Evolutionary conservation across 225 moss, liverwort and hornwort genomes (phyloP).

Genomic region (Climacium dendroides): DNA sequence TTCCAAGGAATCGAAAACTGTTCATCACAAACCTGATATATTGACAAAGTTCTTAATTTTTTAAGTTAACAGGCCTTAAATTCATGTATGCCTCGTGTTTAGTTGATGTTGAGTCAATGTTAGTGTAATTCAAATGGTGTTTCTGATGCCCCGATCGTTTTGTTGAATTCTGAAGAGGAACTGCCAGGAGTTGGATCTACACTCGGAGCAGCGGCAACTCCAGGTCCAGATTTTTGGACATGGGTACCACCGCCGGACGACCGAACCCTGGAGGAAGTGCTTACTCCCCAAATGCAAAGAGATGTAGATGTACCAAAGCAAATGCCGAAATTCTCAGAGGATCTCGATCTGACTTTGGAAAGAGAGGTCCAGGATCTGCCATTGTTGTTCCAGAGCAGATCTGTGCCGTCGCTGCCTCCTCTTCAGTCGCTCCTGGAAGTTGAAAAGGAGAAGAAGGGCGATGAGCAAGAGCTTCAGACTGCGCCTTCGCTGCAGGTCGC

Average conservation of each 20-base stretch:
- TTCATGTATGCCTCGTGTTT: background rate
- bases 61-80: background rate
- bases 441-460: conserved; percentile 27
- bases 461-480: conserved; percentile 21
- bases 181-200: conserved; percentile 25
- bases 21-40: background rate
- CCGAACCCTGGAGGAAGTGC: conserved; percentile 8
- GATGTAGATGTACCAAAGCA: conserved; percentile 14
- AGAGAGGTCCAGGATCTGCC: conserved; percentile 37
- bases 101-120: background rate
- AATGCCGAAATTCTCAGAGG: conserved; percentile 27
- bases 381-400: conserved; percentile 59
- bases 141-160: background rate
- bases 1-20: background rate
- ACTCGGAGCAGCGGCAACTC: conserved; percentile 50
- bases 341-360: conserved; percentile 40
- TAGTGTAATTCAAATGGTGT: background rate
- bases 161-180: conserved; percentile 12
- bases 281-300: conserved; percentile 1
- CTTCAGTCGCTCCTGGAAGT: conserved; percentile 92
- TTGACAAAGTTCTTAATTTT: background rate
- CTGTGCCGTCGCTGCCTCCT: conserved; percentile 79
- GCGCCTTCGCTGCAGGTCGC: conserved; percentile 19
- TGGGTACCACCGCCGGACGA: conserved; percentile 74
- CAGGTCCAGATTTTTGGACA: conserved; percentile 94